Percentiles rank a stretch among this genome's conserved stretches.
Conservation (phyloP, 257 asterid species). For the Paulownia fortunei region DNA sequence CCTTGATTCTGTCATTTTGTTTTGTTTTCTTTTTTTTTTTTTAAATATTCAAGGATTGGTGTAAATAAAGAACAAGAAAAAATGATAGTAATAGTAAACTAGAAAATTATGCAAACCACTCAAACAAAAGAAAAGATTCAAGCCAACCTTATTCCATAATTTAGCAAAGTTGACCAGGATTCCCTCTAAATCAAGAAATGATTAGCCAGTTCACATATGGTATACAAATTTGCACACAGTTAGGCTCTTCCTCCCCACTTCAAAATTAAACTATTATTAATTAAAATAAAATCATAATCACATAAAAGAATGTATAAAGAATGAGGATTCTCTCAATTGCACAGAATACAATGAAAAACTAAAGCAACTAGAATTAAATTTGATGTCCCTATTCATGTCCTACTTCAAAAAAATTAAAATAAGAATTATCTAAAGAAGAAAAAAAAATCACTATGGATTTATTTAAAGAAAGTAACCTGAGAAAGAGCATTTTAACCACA, state of each 20-base stretch:
- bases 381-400: neutral
- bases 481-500: neutral
- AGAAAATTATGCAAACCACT: conserved; percentile 29
- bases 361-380: neutral
- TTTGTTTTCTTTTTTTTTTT: no score
- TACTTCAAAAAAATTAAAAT: no score
- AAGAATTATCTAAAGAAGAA: no score
- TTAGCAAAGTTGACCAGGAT: conserved; percentile 35
- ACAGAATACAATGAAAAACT: neutral
- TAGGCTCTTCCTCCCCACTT: neutral
- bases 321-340: conserved; percentile 7
- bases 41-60: neutral
- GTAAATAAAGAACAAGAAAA: neutral
- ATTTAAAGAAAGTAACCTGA: no score
- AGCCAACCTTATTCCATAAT: conserved; percentile 11
- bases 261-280: neutral
- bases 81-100: no score
- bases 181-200: conserved; percentile 21
- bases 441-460: no score
- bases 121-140: conserved; percentile 9
- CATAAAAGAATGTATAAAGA: neutral
- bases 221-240: conserved; percentile 2
- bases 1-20: no score
- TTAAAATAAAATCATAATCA: neutral
- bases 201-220: conserved; percentile 31